Conservation (phyloP, 1,284 basidiomycete species). For the Thelephora terrestris region DNA sequence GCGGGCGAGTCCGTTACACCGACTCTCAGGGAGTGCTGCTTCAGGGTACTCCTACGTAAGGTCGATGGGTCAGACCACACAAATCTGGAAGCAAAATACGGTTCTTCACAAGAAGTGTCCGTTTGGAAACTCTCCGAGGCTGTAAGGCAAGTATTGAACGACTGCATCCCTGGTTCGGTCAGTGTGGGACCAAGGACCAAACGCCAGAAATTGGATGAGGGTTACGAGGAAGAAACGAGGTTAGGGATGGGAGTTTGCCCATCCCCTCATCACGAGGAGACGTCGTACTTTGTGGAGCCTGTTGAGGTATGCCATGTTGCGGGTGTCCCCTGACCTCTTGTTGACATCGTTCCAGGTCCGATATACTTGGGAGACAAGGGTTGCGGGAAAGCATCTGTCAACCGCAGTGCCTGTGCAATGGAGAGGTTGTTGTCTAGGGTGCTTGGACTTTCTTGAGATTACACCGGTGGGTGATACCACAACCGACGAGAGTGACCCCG, state of each 20-base stretch:
- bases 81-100: slow-evolving; percentile 21
- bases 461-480: slow-evolving; percentile 3
- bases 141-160: slow-evolving; percentile 14
- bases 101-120: slow-evolving; percentile 8
- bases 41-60: slow-evolving; percentile 33
- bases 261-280: slow-evolving; percentile 26
- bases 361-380: slow-evolving; percentile 49
- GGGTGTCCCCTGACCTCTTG: background rate
- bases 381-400: slow-evolving; percentile 40
- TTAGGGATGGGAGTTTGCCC: slow-evolving; percentile 37
- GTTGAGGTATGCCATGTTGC: slow-evolving; percentile 34
- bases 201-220: slow-evolving; percentile 2
- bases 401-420: slow-evolving; percentile 49
- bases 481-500: slow-evolving; percentile 4
- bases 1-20: slow-evolving; percentile 23
- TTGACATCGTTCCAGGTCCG: slow-evolving; percentile 16
- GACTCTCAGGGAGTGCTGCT: slow-evolving; percentile 39
- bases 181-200: slow-evolving; percentile 1
- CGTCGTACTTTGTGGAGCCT: slow-evolving; percentile 40
- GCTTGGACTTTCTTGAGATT: slow-evolving; percentile 46
- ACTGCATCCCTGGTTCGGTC: slow-evolving; percentile 19
- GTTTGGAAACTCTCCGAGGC: slow-evolving; percentile 8
- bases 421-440: slow-evolving; percentile 55
- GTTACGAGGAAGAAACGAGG: slow-evolving; percentile 8
- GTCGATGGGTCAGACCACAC: slow-evolving; percentile 15